Conservation (phyloP, 169 alveolate species). For the Cryptosporidium parvum region DNA sequence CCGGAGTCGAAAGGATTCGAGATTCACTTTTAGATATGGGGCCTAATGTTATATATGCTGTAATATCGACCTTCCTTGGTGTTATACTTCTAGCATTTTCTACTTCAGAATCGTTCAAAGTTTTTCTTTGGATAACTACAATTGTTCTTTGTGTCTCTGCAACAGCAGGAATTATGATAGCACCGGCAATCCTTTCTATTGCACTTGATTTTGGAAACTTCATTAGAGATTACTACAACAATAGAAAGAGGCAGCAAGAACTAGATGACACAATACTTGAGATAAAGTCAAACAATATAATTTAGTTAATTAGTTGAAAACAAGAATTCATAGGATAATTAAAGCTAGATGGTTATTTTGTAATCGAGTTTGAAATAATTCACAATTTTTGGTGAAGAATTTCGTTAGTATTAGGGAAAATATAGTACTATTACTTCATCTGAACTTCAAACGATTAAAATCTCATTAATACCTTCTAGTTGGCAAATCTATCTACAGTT, state of each 20-base stretch:
- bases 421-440: neutral
- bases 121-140: conserved; percentile 70
- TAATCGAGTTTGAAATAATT: neutral
- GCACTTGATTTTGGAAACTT: conserved; percentile 46
- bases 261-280: conserved; percentile 26
- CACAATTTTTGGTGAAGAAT: neutral
- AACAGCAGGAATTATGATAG: conserved; percentile 57
- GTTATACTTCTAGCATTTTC: conserved; percentile 67
- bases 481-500: conserved; percentile 16
- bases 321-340: neutral
- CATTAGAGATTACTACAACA: conserved; percentile 20
- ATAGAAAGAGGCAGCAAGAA: conserved; percentile 37
- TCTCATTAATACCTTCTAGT: conserved; percentile 32
- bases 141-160: conserved; percentile 73
- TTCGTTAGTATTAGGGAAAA: neutral
- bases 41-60: conserved; percentile 73
- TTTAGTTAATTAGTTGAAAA: conserved; percentile 10
- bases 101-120: conserved; percentile 70
- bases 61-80: conserved; percentile 66
- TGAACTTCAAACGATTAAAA: neutral
- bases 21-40: conserved; percentile 75
- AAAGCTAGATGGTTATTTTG: neutral
- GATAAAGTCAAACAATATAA: conserved; percentile 10
- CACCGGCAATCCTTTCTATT: conserved; percentile 69
- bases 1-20: conserved; percentile 59